A percentile compares a stretch with the other conserved stretches of the same genome.
These are phyloP conservation scores for Aspergillus novoparasiticus DNA, from an alignment of 2,329 filamentous ascomycete genomes.

Conservation along the genomic window DNA sequence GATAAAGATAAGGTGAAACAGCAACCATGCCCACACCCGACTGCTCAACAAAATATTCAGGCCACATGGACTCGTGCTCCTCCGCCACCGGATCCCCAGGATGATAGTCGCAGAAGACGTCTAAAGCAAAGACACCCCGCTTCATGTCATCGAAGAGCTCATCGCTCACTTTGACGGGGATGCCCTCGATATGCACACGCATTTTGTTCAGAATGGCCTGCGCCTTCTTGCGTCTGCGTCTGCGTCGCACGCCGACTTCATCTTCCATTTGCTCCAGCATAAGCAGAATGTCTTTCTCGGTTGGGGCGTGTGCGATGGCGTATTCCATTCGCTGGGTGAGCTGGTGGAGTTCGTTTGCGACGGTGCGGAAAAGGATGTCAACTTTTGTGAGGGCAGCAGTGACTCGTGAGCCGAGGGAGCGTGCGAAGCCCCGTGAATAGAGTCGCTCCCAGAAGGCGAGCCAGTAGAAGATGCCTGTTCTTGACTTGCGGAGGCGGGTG, in stretches of 20 bases:
- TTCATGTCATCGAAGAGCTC: slow-evolving; percentile 34
- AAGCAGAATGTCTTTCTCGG: slow-evolving; percentile 24
- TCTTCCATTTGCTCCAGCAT: slow-evolving; percentile 30
- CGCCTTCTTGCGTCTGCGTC: slow-evolving; percentile 27
- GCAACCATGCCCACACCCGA: slow-evolving; percentile 15
- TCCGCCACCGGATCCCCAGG: slow-evolving; percentile 31
- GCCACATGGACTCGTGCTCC: slow-evolving; percentile 22
- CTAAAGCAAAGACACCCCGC: slow-evolving; percentile 33
- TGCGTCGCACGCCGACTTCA: slow-evolving; percentile 24
- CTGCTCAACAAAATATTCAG: slow-evolving; percentile 11
- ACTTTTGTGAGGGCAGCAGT: slow-evolving; percentile 21
- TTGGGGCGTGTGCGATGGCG: slow-evolving; percentile 19
- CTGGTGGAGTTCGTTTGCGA: slow-evolving; percentile 27
- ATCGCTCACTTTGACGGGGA: slow-evolving; percentile 32
- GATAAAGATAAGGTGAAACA: slow-evolving; percentile 21
- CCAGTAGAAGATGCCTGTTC: slow-evolving; percentile 31
- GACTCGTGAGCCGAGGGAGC: slow-evolving; percentile 19
- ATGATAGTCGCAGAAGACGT: slow-evolving; percentile 34
- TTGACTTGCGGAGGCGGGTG: slow-evolving; percentile 33
- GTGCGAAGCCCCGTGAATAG: slow-evolving; percentile 25
- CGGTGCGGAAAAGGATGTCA: slow-evolving; percentile 29
- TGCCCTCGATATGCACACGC: slow-evolving; percentile 28
- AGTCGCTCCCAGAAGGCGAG: slow-evolving; percentile 32
- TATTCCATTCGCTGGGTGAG: slow-evolving; percentile 25
- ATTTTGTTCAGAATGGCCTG: slow-evolving; percentile 25